Evolutionary conservation across 345 rosid genomes (phyloP), one percentile per base, ranked within the genome.

Genomic region (Trapa bicornis): DNA sequence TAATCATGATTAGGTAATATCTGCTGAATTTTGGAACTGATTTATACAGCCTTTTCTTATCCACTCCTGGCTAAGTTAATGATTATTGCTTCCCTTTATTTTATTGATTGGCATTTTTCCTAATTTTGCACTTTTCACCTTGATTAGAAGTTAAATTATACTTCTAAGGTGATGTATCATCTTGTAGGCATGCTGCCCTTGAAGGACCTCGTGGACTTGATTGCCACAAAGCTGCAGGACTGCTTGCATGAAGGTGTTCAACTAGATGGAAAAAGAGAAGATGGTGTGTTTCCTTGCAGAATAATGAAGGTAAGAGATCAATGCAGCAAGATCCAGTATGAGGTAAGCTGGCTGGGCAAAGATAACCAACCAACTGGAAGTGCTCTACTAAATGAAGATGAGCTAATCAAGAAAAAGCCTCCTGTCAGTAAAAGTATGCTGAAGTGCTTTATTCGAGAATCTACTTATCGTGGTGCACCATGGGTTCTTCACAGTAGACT

Each of bases 401-500:
- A 85, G 76, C 80, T 94, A 68, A 75, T 77, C 17, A 75, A 82
- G 87, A 94, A 87, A 78, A 94, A 86, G 74, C 66, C 76, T 61
- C 95, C 93, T 13, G 78, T 78, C 72, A 89, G 96, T 82, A 82
- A 96, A 83, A 80, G 79, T 37, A 65, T 84, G 82, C 80, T 94
- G 71, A 94, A 86, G 86, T 85, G 96, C 73, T 89, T 94, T 77
- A 86, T 91, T 75, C 87, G 99, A 77, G 89, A 91, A 72, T 87
- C 97, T 47, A 89, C 97, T 65, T 87, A 84, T 78, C 87, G 83
- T 65, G 86, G 83, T 75, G 75, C 79, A 68, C 99, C 99, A 61
- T 94, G 97, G 97, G 86, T 87, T 75, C 80, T 94, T 77, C 89
- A 87, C 67, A 87, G 80, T 53, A 81, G 80, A 65, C 78, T 94